A percentile compares a stretch with the other conserved stretches of the same genome.
phyloP scores from a whole-genome alignment of 345 rosid species.

The Schrenkiella parvula region DNA sequence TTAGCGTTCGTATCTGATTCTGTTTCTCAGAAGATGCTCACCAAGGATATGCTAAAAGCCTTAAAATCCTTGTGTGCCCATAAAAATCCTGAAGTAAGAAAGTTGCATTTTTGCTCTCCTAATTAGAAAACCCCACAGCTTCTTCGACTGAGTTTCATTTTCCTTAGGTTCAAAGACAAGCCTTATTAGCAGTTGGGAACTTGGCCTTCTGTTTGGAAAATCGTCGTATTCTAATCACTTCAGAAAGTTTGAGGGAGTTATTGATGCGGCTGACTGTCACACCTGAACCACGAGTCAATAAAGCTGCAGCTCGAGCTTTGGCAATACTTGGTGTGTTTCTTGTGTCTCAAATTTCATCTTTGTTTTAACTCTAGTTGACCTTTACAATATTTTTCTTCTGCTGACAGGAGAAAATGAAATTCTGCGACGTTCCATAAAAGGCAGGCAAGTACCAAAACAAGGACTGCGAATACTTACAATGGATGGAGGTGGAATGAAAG shows the following conservation, averaged over 20 bases:
- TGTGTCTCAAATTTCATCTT: constrained; percentile 1
- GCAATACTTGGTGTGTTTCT: constrained; percentile 85
- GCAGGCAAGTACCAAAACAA: constrained; percentile 84
- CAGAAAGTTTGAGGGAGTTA: constrained; percentile 94
- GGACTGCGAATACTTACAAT: constrained; percentile 95
- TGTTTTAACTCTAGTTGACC: neutral
- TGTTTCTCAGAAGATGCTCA: constrained; percentile 87
- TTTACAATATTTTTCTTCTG: constrained; percentile 15
- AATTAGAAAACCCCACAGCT: constrained; percentile 4
- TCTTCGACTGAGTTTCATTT: constrained; percentile 27
- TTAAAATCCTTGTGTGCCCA: constrained; percentile 79
- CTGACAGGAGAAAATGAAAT: constrained; percentile 90
- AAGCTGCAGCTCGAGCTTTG: constrained; percentile 97
- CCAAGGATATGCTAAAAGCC: constrained; percentile 77
- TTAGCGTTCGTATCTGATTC: constrained; percentile 84
- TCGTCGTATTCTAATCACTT: constrained; percentile 79
- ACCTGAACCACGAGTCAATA: constrained; percentile 78
- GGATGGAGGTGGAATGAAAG: constrained; percentile 99
- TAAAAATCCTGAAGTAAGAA: constrained; percentile 75
- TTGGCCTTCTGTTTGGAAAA: constrained; percentile 92
- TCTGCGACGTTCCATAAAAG: constrained; percentile 85
- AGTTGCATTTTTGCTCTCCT: neutral
- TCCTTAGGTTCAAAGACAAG: constrained; percentile 80
- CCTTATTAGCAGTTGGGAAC: constrained; percentile 91
- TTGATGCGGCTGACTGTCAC: constrained; percentile 75